Percentiles rank a stretch among this genome's conserved stretches.
These are phyloP conservation scores for Agaricus bisporus DNA, from an alignment of 768 basidiomycete species.

Conservation along the genomic window DNA sequence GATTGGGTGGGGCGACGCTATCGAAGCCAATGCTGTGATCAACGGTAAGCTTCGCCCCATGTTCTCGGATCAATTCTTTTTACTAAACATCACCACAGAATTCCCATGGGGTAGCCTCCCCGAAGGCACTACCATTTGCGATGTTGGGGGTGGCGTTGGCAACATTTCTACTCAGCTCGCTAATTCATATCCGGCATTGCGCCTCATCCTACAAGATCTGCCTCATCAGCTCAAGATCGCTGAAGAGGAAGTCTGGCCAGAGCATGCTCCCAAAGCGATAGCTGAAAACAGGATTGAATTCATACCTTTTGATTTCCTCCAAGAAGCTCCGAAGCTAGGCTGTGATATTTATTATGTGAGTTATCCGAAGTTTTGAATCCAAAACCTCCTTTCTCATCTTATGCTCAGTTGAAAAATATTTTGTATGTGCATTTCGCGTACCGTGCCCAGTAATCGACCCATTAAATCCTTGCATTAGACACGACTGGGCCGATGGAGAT, in stretches of 20 bases:
- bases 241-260: constrained; percentile 27
- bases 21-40: constrained; percentile 23
- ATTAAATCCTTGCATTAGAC: constrained; percentile 24
- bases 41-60: constrained; percentile 15
- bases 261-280: constrained; percentile 30
- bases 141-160: constrained; percentile 36
- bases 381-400: constrained; percentile 14
- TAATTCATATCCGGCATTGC: constrained; percentile 26
- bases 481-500: constrained; percentile 35
- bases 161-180: constrained; percentile 28
- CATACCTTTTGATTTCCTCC: constrained; percentile 33
- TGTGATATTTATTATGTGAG: constrained; percentile 39
- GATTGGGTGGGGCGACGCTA: constrained; percentile 26
- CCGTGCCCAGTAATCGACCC: background rate
- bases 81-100: constrained; percentile 14
- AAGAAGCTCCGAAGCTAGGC: constrained; percentile 25
- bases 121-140: constrained; percentile 26
- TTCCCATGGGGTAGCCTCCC: constrained; percentile 27
- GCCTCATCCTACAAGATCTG: constrained; percentile 30
- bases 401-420: background rate
- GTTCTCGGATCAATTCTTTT: background rate
- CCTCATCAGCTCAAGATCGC: constrained; percentile 26
- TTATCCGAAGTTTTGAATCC: background rate
- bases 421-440: background rate
- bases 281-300: constrained; percentile 29